phyloP scores from a whole-genome alignment of 2,329 filamentous ascomycete species.

The Clonostachys byssicola region DNA sequence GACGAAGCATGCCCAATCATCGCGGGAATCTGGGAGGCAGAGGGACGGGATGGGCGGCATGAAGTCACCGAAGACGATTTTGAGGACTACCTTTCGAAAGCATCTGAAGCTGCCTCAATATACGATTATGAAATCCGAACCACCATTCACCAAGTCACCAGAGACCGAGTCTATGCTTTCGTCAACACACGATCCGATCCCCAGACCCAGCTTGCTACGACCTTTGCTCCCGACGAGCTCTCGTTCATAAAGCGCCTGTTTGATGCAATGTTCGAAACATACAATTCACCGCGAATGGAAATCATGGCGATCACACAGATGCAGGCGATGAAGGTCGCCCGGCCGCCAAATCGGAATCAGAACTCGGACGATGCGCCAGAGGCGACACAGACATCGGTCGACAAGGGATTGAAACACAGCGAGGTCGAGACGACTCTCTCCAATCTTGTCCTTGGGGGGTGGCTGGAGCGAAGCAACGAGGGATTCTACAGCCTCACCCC shows the following conservation, averaged over 20 bases:
- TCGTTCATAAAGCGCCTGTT: conserved; percentile 84
- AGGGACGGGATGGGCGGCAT: conserved; percentile 52
- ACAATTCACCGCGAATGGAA: conserved; percentile 78
- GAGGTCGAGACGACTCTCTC: conserved; percentile 73
- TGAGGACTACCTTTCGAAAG: conserved; percentile 60
- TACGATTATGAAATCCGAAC: conserved; percentile 88
- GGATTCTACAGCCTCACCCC: conserved; percentile 75
- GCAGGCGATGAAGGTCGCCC: conserved; percentile 69
- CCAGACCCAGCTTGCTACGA: conserved; percentile 82
- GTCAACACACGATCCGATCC: conserved; percentile 86
- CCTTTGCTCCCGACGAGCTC: conserved; percentile 77
- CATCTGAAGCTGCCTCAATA: conserved; percentile 68
- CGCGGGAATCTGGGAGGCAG: conserved; percentile 66
- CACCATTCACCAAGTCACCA: conserved; percentile 62
- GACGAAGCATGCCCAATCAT: conserved; percentile 70
- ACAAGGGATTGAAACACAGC: conserved; percentile 64
- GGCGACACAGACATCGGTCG: conserved; percentile 25
- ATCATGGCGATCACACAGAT: conserved; percentile 77
- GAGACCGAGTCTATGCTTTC: conserved; percentile 71
- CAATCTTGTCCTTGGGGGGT: conserved; percentile 72
- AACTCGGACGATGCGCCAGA: conserved; percentile 16
- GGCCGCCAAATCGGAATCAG: conserved; percentile 30
- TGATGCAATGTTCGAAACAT: conserved; percentile 86
- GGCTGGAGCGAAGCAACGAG: conserved; percentile 71
- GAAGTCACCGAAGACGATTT: conserved; percentile 66